Percentiles rank a stretch among this genome's conserved stretches.
Conservation (phyloP, 331 rosid species). For the Telfairia occidentalis region DNA sequence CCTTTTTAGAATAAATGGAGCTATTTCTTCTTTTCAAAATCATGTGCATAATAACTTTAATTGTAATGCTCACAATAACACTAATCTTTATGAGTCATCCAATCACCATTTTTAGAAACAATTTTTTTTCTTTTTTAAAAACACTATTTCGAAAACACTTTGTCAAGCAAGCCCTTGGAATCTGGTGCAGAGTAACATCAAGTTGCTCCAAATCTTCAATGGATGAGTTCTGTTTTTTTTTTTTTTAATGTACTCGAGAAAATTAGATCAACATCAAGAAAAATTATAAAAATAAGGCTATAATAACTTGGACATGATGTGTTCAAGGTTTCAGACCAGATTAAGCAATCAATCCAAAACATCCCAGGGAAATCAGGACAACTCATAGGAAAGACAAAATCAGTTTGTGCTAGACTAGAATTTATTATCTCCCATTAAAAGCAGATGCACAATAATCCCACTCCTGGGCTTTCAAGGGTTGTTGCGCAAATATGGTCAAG, state of each 20-base stretch:
- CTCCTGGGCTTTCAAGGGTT: background rate
- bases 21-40: background rate
- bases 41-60: background rate
- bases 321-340: background rate
- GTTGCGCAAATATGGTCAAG: background rate
- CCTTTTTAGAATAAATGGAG: background rate
- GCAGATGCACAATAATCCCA: background rate
- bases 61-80: no score
- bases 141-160: background rate
- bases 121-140: no score
- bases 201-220: no score
- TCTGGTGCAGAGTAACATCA: background rate
- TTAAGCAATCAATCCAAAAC: background rate
- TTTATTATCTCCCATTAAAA: background rate
- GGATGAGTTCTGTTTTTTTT: no score
- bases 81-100: background rate
- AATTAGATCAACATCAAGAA: background rate
- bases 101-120: background rate
- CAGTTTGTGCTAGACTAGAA: background rate
- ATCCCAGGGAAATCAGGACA: background rate
- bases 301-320: background rate
- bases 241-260: no score
- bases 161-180: background rate
- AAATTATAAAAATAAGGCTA: background rate
- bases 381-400: background rate